Evolutionary conservation across 2,329 filamentous ascomycete genomes (phyloP).

Genomic region (Penicillium sp.): DNA sequence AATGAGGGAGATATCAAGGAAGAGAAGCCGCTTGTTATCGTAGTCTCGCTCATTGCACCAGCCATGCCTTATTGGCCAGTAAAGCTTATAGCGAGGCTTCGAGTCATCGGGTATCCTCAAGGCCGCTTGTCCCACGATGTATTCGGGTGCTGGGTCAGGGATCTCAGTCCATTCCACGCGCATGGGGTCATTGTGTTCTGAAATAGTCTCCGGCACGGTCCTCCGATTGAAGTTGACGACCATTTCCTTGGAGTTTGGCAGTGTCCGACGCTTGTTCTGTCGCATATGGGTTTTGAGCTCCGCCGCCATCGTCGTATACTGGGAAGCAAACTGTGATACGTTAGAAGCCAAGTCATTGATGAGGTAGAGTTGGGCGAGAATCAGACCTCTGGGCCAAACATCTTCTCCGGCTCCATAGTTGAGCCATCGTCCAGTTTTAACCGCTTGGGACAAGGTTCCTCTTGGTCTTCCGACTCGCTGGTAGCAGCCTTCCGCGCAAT

Average conservation of each 20-base stretch:
- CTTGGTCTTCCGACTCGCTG: constrained; percentile 74
- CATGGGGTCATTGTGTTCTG: constrained; percentile 86
- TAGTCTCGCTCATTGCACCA: constrained; percentile 90
- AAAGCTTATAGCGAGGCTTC: constrained; percentile 77
- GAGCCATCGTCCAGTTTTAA: constrained; percentile 49
- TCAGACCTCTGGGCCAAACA: constrained; percentile 78
- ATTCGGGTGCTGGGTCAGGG: constrained; percentile 57
- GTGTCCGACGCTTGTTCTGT: constrained; percentile 81
- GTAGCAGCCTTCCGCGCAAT: constrained; percentile 69
- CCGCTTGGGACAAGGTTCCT: constrained; percentile 65
- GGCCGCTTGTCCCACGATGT: constrained; percentile 73
- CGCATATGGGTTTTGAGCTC: constrained; percentile 87
- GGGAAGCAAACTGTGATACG: too few species aligned
- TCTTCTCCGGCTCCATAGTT: constrained; percentile 56
- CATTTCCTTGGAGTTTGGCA: constrained; percentile 95
- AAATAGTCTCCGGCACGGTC: constrained; percentile 73
- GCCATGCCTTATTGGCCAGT: constrained; percentile 81
- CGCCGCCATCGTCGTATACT: constrained; percentile 69
- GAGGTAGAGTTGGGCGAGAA: too few species aligned
- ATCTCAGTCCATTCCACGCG: constrained; percentile 94
- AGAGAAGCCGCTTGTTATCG: constrained; percentile 64
- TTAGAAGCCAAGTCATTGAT: constrained; percentile 57
- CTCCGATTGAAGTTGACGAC: constrained; percentile 89
- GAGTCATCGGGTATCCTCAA: constrained; percentile 83
- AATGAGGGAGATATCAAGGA: constrained; percentile 77